Evolutionary conservation across 2,329 filamentous ascomycete species (phyloP).

Genomic region (Colletotrichum lini): DNA sequence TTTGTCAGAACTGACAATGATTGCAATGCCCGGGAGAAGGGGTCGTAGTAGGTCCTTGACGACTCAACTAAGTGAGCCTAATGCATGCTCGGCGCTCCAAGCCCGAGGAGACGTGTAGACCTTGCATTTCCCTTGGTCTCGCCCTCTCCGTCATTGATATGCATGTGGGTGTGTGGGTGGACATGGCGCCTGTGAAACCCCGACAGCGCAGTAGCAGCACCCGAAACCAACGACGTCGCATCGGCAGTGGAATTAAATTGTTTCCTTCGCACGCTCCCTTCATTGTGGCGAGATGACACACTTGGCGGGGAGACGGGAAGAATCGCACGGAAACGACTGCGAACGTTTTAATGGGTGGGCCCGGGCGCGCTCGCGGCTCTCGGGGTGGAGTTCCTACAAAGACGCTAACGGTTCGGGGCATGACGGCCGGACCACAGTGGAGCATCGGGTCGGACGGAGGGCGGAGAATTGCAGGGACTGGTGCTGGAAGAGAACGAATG

Average conservation of each 20-base stretch:
- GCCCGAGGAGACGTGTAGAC: constrained; percentile 17
- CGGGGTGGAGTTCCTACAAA: not conserved
- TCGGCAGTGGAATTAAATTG: constrained; percentile 25
- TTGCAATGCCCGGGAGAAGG: too few species aligned
- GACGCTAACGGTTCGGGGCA: constrained; percentile 32
- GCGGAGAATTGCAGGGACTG: constrained; percentile 10
- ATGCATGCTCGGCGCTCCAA: constrained; percentile 18
- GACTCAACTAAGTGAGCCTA: not conserved
- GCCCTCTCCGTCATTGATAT: not conserved
- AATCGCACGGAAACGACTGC: not conserved
- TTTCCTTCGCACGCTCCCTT: constrained; percentile 12
- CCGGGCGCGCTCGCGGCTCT: not conserved
- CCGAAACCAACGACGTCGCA: constrained; percentile 30
- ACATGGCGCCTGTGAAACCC: constrained; percentile 25
- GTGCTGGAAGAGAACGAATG: constrained; percentile 1
- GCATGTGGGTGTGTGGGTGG: not conserved
- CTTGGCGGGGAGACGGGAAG: constrained; percentile 12
- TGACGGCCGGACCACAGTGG: constrained; percentile 11
- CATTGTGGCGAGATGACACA: not conserved
- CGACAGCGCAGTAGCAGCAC: constrained; percentile 9
- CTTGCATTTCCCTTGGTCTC: constrained; percentile 3
- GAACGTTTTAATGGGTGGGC: constrained; percentile 4
- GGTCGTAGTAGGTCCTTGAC: not conserved
- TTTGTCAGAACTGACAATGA: not conserved
- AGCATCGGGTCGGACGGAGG: constrained; percentile 4